Conservation (phyloP, 345 rosid genomes). For the Eucalyptus coolabah region DNA sequence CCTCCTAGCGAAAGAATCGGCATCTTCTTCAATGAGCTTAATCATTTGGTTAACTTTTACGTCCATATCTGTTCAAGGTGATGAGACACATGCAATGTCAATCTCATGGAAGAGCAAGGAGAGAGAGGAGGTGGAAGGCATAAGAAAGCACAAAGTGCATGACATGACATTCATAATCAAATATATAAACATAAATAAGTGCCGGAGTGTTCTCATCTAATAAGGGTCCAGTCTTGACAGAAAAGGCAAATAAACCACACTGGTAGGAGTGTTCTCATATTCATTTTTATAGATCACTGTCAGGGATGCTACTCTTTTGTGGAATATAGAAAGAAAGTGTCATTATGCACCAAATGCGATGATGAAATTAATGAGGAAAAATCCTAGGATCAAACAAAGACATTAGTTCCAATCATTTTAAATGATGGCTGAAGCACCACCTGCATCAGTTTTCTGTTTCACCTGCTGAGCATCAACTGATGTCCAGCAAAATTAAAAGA, state of each 20-base stretch:
- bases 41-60: constrained; percentile 92
- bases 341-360: neutral
- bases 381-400: neutral
- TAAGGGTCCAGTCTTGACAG: neutral
- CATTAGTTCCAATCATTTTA: neutral
- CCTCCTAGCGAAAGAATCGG: constrained; percentile 96
- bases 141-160: neutral
- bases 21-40: constrained; percentile 96
- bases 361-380: neutral
- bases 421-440: neutral
- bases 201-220: neutral
- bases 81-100: neutral
- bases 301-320: neutral
- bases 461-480: neutral
- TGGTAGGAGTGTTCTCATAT: neutral
- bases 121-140: neutral
- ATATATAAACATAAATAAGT: neutral
- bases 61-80: constrained; percentile 72
- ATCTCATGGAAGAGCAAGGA: neutral
- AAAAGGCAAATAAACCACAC: neutral
- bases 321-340: neutral
- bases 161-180: neutral
- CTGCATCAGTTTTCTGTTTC: neutral
- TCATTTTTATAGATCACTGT: neutral
- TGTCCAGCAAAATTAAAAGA: neutral